Percentiles rank a stretch among this genome's conserved stretches.
Evolutionary conservation across 768 basidiomycete species (phyloP).

Genomic region (Boletus subcaerulescens): DNA sequence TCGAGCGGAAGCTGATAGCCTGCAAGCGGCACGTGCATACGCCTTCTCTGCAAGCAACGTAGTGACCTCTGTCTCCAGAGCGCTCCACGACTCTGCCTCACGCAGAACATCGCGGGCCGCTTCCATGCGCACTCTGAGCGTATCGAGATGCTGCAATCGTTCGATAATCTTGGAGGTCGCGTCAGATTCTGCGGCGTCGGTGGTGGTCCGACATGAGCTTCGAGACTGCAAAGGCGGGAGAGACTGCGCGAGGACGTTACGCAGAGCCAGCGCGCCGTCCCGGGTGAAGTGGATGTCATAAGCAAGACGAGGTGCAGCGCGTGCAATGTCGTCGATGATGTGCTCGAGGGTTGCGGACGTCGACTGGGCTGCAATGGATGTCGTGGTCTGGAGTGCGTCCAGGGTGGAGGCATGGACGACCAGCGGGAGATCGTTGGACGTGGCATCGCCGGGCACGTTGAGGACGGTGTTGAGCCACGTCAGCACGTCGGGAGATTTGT

Average conservation of each 20-base stretch:
- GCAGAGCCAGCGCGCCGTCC: constrained; percentile 80
- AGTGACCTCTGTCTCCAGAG: constrained; percentile 89
- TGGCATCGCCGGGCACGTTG: constrained; percentile 36
- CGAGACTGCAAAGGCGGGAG: constrained; percentile 34
- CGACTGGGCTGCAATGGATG: constrained; percentile 86
- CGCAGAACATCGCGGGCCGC: constrained; percentile 83
- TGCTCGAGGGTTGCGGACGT: constrained; percentile 84
- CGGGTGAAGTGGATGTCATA: constrained; percentile 98
- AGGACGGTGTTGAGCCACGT: constrained; percentile 74
- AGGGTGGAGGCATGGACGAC: constrained; percentile 69
- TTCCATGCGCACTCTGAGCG: constrained; percentile 84
- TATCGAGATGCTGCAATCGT: constrained; percentile 76
- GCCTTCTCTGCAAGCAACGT: constrained; percentile 73
- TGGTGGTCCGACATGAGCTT: background rate
- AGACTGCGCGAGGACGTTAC: constrained; percentile 56
- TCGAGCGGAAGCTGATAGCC: constrained; percentile 84
- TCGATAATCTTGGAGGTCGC: constrained; percentile 69
- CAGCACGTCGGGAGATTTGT: constrained; percentile 57
- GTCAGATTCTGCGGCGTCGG: constrained; percentile 19
- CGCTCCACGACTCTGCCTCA: constrained; percentile 97
- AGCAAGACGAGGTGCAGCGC: constrained; percentile 83
- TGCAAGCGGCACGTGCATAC: constrained; percentile 88
- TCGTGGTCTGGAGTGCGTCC: constrained; percentile 68
- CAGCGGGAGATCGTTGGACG: constrained; percentile 27
- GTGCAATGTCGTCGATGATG: constrained; percentile 89